Conservation (phyloP, 345 rosid species). For the Rhizophora apiculata region DNA sequence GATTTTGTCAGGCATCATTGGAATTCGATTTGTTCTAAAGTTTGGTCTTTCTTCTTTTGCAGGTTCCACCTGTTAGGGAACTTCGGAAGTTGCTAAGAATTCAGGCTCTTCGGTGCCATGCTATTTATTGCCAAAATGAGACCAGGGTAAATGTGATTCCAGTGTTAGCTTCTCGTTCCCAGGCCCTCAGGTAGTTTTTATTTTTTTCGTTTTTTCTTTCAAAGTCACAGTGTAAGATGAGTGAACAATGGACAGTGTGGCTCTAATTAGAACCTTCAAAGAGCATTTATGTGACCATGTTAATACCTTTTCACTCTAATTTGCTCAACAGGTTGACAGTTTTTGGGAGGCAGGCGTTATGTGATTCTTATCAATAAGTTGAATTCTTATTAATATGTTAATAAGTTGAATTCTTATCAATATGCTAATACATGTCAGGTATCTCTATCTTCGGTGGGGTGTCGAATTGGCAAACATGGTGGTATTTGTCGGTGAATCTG, state of each 20-base stretch:
- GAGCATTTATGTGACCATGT: too few species aligned
- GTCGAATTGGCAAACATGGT: slow-evolving; percentile 73
- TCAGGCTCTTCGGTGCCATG: slow-evolving; percentile 89
- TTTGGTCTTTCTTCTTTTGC: slow-evolving; percentile 16
- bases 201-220: neutral
- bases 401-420: neutral
- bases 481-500: slow-evolving; percentile 84
- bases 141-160: slow-evolving; percentile 77
- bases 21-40: neutral
- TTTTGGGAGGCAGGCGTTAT: neutral
- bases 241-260: neutral
- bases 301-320: neutral
- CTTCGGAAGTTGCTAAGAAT: slow-evolving; percentile 77
- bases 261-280: too few species aligned
- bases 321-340: neutral
- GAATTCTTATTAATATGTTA: neutral
- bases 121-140: slow-evolving; percentile 75
- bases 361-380: neutral
- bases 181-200: slow-evolving; percentile 91
- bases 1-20: neutral
- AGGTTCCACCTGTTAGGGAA: slow-evolving; percentile 85
- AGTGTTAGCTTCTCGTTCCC: slow-evolving; percentile 80
- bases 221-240: neutral
- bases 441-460: slow-evolving; percentile 89
- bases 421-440: slow-evolving; percentile 45